Percentiles rank a stretch among this genome's conserved stretches.
phyloP scores from a whole-genome alignment of 1,284 basidiomycete genomes.

The Leccinum cinnamomeum region DNA sequence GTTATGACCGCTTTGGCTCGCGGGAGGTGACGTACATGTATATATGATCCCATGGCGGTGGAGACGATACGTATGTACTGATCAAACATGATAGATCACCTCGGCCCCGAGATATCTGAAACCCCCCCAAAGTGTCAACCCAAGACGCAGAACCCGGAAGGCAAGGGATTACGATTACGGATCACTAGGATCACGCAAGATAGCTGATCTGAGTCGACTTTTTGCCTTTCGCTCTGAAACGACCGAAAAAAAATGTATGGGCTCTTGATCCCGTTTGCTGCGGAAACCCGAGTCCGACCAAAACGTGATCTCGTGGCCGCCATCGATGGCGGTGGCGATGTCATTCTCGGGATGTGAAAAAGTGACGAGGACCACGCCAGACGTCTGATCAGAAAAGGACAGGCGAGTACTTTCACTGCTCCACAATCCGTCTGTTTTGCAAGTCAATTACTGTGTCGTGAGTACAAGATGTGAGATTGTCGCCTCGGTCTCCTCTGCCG shows the following conservation, averaged over 20 bases:
- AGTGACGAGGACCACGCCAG: too few relatives aligned
- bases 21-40: neutral
- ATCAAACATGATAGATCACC: neutral
- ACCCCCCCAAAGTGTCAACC: neutral
- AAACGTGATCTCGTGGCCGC: neutral
- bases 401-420: neutral
- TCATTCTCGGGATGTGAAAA: neutral
- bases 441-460: too few relatives aligned
- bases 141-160: too few relatives aligned
- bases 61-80: neutral
- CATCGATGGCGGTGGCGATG: neutral
- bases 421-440: neutral
- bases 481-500: too few relatives aligned
- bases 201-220: too few relatives aligned
- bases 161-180: too few relatives aligned
- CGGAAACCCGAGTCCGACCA: neutral
- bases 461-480: too few relatives aligned
- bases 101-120: neutral
- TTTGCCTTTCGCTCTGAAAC: neutral
- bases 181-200: too few relatives aligned
- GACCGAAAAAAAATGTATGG: neutral
- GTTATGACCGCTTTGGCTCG: neutral
- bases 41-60: neutral
- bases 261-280: neutral
- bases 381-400: too few relatives aligned